Base-by-base conservation (phyloP, 176 grass and related monocot species). In the Bromus sterilis region DNA sequence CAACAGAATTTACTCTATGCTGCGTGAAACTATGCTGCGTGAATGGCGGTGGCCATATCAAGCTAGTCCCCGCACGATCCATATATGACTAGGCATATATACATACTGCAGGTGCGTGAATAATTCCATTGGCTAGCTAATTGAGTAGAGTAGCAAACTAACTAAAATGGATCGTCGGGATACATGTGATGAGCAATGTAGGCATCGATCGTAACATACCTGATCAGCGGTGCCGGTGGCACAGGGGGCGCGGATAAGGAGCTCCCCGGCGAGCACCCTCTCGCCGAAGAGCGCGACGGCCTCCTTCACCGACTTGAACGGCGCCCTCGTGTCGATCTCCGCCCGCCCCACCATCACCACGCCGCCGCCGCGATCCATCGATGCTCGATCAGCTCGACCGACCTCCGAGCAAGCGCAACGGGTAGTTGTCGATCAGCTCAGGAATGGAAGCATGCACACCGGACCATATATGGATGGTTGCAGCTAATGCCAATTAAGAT, bases 301-400 rank as follows among this genome's bases (percentile, higher is more conserved):
- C 82, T 98, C 95, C 90, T 89, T 98, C 33, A 98, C 95, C 4
- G 95, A 98, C 55, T 87, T 69, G 86, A 98, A 95, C 0, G 95
- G 95, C 11, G 90, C 86, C 48, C 95, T 71, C 4, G 95, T 98
- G 86, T 98, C 95, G 70, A 98, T 91, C 79, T 98, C 90, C 35
- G 84, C 95, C 56, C 92, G 86, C 25, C 86, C 75, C 7, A 66
- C 64, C 24, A 29, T 60, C n/a, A 70, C 78, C 30, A 68, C 76
- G n/a, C 23, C 42, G 21, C 32, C 23, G 1, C 31, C 32, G 28
- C 9, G 31, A 20, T 37, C 80, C 59, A 83, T 49, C 8, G 67
- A 43, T 40, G 5, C 3, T 25, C 2, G 31, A 37, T 6, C 66
- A 41, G 21, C 35, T 68, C 64, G 15, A 4, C 9, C 23, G 29